A percentile compares a stretch with the other conserved stretches of the same genome.
Evolutionary conservation across 2,329 filamentous ascomycete genomes (phyloP).

Genomic region (Dactylellina cionopaga): DNA sequence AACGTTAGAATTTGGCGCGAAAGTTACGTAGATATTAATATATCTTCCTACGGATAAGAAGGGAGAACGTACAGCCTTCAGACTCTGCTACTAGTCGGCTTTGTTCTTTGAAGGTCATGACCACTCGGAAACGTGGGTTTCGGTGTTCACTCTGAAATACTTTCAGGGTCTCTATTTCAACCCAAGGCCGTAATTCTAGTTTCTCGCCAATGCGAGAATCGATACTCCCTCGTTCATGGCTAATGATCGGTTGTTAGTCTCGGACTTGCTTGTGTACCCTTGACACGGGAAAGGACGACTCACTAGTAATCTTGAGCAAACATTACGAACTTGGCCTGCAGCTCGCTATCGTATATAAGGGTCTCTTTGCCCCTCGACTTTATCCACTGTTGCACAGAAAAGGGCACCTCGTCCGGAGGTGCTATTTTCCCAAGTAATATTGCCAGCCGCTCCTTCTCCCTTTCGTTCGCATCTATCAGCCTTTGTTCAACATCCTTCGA

Average conservation of each 20-base stretch:
- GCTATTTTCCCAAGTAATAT: neutral
- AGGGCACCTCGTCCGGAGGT: constrained; percentile 18
- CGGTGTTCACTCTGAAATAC: constrained; percentile 37
- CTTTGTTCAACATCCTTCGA: constrained; percentile 28
- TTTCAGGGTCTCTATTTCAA: constrained; percentile 28
- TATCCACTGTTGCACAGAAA: constrained; percentile 20
- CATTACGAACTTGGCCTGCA: constrained; percentile 25
- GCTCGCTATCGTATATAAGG: constrained; percentile 33
- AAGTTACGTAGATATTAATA: too few species aligned
- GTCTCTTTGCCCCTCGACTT: constrained; percentile 24
- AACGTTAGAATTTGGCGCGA: neutral
- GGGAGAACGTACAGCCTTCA: constrained; percentile 19
- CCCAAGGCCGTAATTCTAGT: constrained; percentile 28
- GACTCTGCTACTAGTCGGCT: constrained; percentile 35
- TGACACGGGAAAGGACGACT: neutral
- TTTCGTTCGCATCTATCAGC: constrained; percentile 29
- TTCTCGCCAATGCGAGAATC: constrained; percentile 2
- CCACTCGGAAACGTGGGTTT: constrained; percentile 21
- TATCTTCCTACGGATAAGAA: neutral
- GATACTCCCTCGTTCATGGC: constrained; percentile 23
- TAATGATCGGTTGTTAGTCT: too few species aligned
- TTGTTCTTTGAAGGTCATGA: constrained; percentile 41
- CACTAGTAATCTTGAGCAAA: constrained; percentile 39
- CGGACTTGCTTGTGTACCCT: neutral
- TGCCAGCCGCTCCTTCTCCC: constrained; percentile 28